A percentile compares a stretch with the other conserved stretches of the same genome.
These are phyloP conservation scores for Litsea cubeba DNA, from an alignment of 164 flowering plant genomes.

Conservation along the genomic window DNA sequence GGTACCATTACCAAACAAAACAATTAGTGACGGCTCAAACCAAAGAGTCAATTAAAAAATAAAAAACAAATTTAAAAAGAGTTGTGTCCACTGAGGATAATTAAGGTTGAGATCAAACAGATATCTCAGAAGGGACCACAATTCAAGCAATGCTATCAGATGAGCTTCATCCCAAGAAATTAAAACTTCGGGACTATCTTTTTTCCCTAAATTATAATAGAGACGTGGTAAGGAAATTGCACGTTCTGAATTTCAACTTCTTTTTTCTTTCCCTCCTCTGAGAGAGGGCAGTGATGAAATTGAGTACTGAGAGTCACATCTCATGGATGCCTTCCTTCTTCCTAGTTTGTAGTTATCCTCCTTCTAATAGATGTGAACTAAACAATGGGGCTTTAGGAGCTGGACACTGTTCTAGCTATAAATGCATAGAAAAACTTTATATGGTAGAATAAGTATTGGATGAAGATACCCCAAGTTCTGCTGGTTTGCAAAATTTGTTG, in stretches of 20 bases:
- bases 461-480: constrained; percentile 62
- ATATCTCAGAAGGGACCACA: no score
- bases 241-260: no score
- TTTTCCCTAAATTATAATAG: neutral
- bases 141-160: no score
- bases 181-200: neutral
- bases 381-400: neutral
- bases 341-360: neutral
- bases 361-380: neutral
- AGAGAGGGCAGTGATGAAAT: neutral
- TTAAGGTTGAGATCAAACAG: no score
- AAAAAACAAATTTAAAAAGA: no score
- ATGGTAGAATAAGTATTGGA: neutral
- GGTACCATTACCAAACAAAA: no score
- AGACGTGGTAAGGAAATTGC: neutral
- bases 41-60: neutral
- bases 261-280: neutral
- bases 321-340: neutral
- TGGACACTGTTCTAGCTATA: neutral
- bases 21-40: neutral
- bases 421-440: neutral
- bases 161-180: no score
- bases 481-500: constrained; percentile 71
- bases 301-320: neutral
- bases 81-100: no score